These are phyloP conservation scores for Candida cerambycidarum DNA, from an alignment of 805 yeast species.

Conservation along the genomic window DNA sequence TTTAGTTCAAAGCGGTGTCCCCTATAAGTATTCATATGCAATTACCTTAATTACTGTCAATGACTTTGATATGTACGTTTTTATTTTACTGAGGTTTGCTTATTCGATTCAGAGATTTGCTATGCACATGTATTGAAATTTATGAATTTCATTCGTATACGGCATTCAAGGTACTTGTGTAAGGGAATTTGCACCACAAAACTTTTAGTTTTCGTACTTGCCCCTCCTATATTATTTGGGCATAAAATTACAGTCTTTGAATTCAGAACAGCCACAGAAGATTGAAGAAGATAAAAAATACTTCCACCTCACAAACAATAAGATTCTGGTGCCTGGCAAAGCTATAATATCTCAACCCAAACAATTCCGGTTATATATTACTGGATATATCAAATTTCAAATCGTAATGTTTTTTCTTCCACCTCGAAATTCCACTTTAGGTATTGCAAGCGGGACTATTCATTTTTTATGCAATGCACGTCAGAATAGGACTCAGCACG, in stretches of 20 bases:
- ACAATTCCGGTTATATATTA: background rate
- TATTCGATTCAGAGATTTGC: too few relatives aligned
- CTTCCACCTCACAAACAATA: too few relatives aligned
- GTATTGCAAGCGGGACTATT: background rate
- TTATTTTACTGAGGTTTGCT: background rate
- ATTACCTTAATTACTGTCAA: too few relatives aligned
- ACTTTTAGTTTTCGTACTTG: conserved; percentile 4
- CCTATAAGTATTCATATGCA: background rate
- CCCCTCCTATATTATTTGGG: background rate
- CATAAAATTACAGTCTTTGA: too few relatives aligned
- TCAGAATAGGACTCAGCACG: conserved; percentile 1
- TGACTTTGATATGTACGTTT: too few relatives aligned
- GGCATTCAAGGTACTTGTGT: conserved; percentile 1
- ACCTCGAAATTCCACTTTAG: background rate
- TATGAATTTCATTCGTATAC: background rate
- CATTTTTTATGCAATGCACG: conserved; percentile 3
- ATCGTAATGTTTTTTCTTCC: background rate
- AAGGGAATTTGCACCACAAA: background rate
- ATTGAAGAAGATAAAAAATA: too few relatives aligned
- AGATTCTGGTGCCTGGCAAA: too few relatives aligned
- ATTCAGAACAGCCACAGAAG: too few relatives aligned
- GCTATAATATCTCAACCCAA: background rate
- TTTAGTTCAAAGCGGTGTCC: background rate
- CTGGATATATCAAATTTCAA: background rate
- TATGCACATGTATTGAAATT: too few relatives aligned